Conservation (phyloP, 2,329 filamentous ascomycete species). For the Neopestalotiopsis clavispora region DNA sequence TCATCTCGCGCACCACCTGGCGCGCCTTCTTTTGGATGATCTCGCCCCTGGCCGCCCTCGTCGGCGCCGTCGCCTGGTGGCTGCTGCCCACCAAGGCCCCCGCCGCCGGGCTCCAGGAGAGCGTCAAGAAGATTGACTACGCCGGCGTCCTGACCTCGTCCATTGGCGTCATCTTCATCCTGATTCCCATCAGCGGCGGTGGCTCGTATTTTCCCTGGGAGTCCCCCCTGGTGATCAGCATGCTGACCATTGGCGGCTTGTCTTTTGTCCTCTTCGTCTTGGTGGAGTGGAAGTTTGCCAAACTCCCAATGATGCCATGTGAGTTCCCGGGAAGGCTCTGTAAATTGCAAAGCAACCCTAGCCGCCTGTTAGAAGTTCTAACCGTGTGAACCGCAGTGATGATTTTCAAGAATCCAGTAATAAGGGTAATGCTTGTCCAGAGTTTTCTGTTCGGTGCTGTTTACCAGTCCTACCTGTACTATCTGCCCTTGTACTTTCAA, state of each 20-base stretch:
- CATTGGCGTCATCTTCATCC: conserved; percentile 60
- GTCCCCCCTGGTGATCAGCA: conserved; percentile 62
- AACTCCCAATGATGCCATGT: conserved; percentile 62
- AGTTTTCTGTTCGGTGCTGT: conserved; percentile 64
- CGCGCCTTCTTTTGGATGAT: conserved; percentile 50
- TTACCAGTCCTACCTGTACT: conserved; percentile 65
- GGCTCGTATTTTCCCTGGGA: conserved; percentile 61
- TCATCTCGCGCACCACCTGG: conserved; percentile 40
- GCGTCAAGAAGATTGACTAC: conserved; percentile 62
- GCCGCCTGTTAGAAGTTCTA: background rate
- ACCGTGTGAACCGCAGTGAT: conserved; percentile 37
- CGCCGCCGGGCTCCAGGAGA: conserved; percentile 50
- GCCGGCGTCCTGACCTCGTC: conserved; percentile 60
- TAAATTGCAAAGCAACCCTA: background rate
- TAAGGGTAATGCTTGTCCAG: conserved; percentile 60
- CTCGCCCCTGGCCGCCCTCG: conserved; percentile 51
- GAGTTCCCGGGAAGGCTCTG: conserved; percentile 22
- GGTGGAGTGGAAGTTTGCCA: conserved; percentile 59
- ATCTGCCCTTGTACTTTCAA: conserved; percentile 66
- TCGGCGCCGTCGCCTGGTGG: conserved; percentile 49
- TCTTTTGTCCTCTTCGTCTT: conserved; percentile 55
- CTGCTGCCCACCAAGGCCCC: conserved; percentile 57
- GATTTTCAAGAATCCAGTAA: conserved; percentile 58
- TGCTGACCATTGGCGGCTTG: conserved; percentile 56
- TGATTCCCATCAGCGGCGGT: conserved; percentile 66